A percentile compares a stretch with the other conserved stretches of the same genome.
These are phyloP conservation scores for Xylariaceae sp. DNA, from an alignment of 2,329 filamentous ascomycete genomes.

Conservation along the genomic window DNA sequence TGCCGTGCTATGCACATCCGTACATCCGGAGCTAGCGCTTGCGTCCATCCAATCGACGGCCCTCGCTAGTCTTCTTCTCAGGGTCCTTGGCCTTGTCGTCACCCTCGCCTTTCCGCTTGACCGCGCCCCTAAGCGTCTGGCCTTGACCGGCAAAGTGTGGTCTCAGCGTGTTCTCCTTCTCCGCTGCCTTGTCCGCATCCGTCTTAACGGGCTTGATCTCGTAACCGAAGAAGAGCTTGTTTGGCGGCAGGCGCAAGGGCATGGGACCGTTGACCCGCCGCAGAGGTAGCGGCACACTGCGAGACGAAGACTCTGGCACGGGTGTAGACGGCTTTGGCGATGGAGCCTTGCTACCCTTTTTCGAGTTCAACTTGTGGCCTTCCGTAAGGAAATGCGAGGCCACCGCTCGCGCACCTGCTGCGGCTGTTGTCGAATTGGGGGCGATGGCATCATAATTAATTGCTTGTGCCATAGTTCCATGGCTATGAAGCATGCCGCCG, in stretches of 20 bases:
- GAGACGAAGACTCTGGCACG: conserved; percentile 50
- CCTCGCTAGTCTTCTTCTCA: conserved; percentile 44
- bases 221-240: conserved; percentile 96
- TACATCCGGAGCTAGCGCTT: conserved; percentile 17
- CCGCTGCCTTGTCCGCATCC: conserved; percentile 63
- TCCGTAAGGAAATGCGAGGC: conserved; percentile 73
- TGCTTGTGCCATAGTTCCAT: conserved; percentile 94
- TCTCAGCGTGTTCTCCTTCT: conserved; percentile 57
- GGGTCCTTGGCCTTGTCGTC: conserved; percentile 43
- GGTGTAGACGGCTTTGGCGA: conserved; percentile 72
- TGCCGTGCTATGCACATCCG: conserved; percentile 8
- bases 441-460: conserved; percentile 95
- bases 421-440: conserved; percentile 63
- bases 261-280: conserved; percentile 70
- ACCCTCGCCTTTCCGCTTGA: conserved; percentile 63
- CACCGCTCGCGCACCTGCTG: conserved; percentile 38
- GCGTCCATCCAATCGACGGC: conserved; percentile 41
- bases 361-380: conserved; percentile 76
- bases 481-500: conserved; percentile 71
- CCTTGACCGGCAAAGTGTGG: conserved; percentile 81
- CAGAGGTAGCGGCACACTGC: conserved; percentile 31
- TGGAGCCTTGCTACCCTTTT: conserved; percentile 71
- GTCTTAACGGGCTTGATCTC: conserved; percentile 85
- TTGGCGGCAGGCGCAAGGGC: conserved; percentile 75
- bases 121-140: conserved; percentile 65